phyloP scores from a whole-genome alignment of 805 yeast species.

The Candida awuae region DNA sequence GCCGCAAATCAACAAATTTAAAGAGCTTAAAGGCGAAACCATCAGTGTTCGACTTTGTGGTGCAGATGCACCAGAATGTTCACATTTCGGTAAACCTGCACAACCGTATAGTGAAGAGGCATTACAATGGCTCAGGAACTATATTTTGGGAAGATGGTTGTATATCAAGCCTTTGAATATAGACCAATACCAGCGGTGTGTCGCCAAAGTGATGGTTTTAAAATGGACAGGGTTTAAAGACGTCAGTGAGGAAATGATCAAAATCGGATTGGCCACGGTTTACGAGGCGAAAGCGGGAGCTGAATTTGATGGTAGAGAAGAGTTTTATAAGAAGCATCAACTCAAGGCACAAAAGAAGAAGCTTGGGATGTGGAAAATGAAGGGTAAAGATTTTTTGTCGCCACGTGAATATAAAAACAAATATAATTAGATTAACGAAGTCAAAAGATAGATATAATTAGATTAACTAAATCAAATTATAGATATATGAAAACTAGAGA shows the following conservation, averaged over 20 bases:
- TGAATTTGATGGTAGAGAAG: constrained; percentile 77
- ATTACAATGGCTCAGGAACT: constrained; percentile 60
- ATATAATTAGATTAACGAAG: constrained; percentile 18
- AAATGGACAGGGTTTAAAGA: constrained; percentile 67
- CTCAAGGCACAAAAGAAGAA: constrained; percentile 44
- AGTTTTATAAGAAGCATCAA: constrained; percentile 52
- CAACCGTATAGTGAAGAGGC: constrained; percentile 88
- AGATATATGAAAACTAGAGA: too few relatives aligned
- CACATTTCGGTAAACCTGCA: constrained; percentile 90
- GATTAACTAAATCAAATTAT: too few relatives aligned
- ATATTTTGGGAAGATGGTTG: constrained; percentile 57
- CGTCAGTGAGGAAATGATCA: constrained; percentile 81
- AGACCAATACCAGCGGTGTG: constrained; percentile 87
- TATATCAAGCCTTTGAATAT: constrained; percentile 69
- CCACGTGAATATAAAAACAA: constrained; percentile 73
- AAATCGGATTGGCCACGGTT: constrained; percentile 74
- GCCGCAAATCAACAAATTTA: constrained; percentile 45
- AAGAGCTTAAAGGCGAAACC: constrained; percentile 54
- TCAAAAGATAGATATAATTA: not conserved
- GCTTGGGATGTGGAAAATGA: constrained; percentile 63
- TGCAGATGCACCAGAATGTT: constrained; percentile 92
- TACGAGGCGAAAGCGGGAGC: constrained; percentile 79
- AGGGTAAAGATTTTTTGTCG: constrained; percentile 38
- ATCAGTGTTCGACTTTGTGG: constrained; percentile 81
- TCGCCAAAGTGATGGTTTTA: constrained; percentile 59